Evolutionary conservation across 768 basidiomycete species (phyloP).

Genomic region (Leccinum sublutescens): DNA sequence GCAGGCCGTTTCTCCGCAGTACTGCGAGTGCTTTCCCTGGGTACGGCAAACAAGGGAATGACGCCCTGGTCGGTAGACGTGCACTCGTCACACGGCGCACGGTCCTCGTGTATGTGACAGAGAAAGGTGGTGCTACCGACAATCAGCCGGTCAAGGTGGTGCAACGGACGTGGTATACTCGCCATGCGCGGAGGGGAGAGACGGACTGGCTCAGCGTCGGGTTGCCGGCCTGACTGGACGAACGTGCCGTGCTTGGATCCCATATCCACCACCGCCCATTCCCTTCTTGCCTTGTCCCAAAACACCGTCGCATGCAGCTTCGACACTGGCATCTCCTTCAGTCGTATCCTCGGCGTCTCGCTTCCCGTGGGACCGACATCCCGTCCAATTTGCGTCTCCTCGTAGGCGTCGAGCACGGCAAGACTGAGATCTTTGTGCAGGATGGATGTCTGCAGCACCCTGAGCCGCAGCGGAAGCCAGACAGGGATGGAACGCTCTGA

Average conservation of each 20-base stretch:
- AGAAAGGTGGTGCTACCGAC: slow-evolving; percentile 71
- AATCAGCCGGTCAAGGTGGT: slow-evolving; percentile 62
- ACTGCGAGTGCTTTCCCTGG: slow-evolving; percentile 12
- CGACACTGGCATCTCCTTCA: slow-evolving; percentile 84
- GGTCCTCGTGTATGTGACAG: slow-evolving; percentile 65
- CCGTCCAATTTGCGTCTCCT: slow-evolving; percentile 72
- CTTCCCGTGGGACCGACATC: slow-evolving; percentile 55
- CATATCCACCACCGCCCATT: slow-evolving; percentile 82
- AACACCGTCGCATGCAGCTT: slow-evolving; percentile 77
- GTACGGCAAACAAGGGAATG: slow-evolving; percentile 51
- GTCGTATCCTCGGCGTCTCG: slow-evolving; percentile 59
- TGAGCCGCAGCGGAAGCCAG: slow-evolving; percentile 45
- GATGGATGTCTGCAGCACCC: slow-evolving; percentile 39
- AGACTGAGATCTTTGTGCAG: slow-evolving; percentile 51
- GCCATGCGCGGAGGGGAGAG: slow-evolving; percentile 65
- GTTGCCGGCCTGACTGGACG: slow-evolving; percentile 33
- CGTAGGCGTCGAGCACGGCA: slow-evolving; percentile 60
- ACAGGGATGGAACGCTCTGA: slow-evolving; percentile 34
- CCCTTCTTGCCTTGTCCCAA: slow-evolving; percentile 56
- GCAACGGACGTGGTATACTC: slow-evolving; percentile 62
- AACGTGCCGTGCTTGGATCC: slow-evolving; percentile 86
- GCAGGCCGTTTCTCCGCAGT: slow-evolving; percentile 24
- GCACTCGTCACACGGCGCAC: slow-evolving; percentile 63
- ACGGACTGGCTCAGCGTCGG: slow-evolving; percentile 38
- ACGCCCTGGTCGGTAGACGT: slow-evolving; percentile 49